Percentiles rank a stretch among this genome's conserved stretches.
Evolutionary conservation across 352 stramenopile species (phyloP).

Genomic region (Proteromonas lacertae): DNA sequence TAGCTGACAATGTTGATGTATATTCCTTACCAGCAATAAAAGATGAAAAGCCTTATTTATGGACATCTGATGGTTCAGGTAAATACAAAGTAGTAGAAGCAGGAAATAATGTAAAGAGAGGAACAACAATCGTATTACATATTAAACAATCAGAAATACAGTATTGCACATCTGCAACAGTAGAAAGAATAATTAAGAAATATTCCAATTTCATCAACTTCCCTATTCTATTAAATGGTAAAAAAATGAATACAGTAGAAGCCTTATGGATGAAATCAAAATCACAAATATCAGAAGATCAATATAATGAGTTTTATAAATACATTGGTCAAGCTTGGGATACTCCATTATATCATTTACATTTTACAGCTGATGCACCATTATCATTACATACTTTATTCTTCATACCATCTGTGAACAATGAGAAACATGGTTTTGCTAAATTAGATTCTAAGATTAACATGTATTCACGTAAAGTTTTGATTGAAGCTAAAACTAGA

Average conservation of each 20-base stretch:
- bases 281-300: constrained; percentile 63
- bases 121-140: constrained; percentile 84
- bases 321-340: constrained; percentile 21
- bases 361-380: constrained; percentile 88
- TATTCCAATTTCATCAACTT: constrained; percentile 99
- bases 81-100: constrained; percentile 26
- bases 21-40: constrained; percentile 22
- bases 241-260: constrained; percentile 85
- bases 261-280: constrained; percentile 86
- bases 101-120: constrained; percentile 31
- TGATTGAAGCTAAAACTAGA: constrained; percentile 85
- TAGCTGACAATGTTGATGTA: constrained; percentile 59
- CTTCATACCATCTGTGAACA: constrained; percentile 76
- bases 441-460: constrained; percentile 76
- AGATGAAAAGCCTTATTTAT: constrained; percentile 6
- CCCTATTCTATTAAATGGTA: constrained; percentile 83
- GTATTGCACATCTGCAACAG: constrained; percentile 53
- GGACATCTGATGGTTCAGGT: constrained; percentile 33
- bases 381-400: constrained; percentile 90
- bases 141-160: constrained; percentile 81
- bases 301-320: constrained; percentile 79
- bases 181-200: constrained; percentile 49
- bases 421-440: constrained; percentile 75
- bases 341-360: constrained; percentile 54
- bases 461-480: constrained; percentile 85